Percentiles rank a stretch among this genome's conserved stretches.
phyloP scores from a whole-genome alignment of 2,329 filamentous ascomycete species.

The Aspergillus candidus region DNA sequence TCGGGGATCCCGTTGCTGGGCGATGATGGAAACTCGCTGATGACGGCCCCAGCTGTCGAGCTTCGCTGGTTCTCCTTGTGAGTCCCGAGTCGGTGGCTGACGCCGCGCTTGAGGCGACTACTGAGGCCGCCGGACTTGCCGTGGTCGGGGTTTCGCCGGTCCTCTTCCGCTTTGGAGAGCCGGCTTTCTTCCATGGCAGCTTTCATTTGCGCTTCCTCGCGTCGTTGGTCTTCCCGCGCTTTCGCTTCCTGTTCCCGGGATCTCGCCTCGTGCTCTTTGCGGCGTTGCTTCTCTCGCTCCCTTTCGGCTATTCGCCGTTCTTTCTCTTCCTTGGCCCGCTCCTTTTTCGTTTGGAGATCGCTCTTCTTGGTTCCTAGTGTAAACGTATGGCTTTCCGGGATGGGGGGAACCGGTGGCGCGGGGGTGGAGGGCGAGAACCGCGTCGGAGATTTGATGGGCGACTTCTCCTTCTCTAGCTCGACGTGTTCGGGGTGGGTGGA shows the following conservation, averaged over 20 bases:
- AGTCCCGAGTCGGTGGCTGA: conserved; percentile 62
- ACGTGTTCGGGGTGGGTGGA: conserved; percentile 32
- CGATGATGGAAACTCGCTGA: conserved; percentile 16
- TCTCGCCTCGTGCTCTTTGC: conserved; percentile 52
- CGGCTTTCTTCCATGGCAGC: conserved; percentile 62
- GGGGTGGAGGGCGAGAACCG: conserved; percentile 2
- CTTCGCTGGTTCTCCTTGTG: conserved; percentile 32
- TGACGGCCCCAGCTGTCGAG: conserved; percentile 12
- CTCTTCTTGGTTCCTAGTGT: conserved; percentile 52
- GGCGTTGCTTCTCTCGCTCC: conserved; percentile 48
- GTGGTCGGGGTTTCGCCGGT: conserved; percentile 31
- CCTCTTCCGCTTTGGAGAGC: conserved; percentile 52
- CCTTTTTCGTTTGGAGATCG: conserved; percentile 64
- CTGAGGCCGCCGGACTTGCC: conserved; percentile 47
- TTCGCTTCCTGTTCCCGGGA: conserved; percentile 46
- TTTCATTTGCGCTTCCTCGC: conserved; percentile 56
- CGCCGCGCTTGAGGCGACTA: conserved; percentile 61
- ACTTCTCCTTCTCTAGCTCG: conserved; percentile 14
- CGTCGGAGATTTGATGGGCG: conserved; percentile 19
- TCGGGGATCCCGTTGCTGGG: conserved; percentile 8
- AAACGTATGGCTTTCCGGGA: conserved; percentile 29
- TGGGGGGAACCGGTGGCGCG: conserved; percentile 21
- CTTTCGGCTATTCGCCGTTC: conserved; percentile 47
- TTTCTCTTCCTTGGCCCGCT: conserved; percentile 53
- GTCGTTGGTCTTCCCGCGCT: conserved; percentile 41